Evolutionary conservation across 2,329 filamentous ascomycete genomes (phyloP), one percentile per base, ranked within the genome.

Genomic region (Arthrobotrys musiformis): DNA sequence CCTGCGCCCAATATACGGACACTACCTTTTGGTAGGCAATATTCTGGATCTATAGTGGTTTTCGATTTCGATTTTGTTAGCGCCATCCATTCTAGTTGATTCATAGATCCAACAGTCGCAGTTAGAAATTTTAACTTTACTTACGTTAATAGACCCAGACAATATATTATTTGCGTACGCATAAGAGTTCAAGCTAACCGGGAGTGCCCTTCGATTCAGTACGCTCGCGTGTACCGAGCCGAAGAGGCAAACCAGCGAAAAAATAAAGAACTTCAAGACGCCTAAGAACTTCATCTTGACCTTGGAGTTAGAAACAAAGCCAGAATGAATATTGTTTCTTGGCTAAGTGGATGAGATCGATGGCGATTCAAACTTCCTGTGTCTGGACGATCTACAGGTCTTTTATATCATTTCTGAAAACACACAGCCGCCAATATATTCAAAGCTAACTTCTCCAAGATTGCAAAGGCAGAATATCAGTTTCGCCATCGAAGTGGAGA

Each of bases 61-160:
- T 60, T 50, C 4, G 28, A 73, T 3, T 0, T 2, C 54, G 15
- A 58, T 22, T 15, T 62, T 28, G 22, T 42, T 28, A 24, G 56
- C 9, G 13, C 15, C 15, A 52, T 54, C 17, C 13, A 24, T 24
- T 26, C 11, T 9, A 15, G 24, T n/a, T n/a, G 15, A 4, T 1
- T 2, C 8, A 5, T 11, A 28, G 4, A 9, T 19, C 30, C 30
- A 4, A 33, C 9, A 33, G n/a, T 33, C 5, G 30, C 30, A 5
- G 30, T 33, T n/a, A 9, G 30, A 9, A 17, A 42, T 42, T 4
- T 40, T 13, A 2, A 17, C 33, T n/a, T 42, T 28, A 70, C 79
- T 26, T 78, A 82, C 80, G 69, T 79, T 80, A n/a, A 81, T 80
- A 15, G 79, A 79, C 9, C 81, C 80, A 28, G 78, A 62, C n/a